Percentiles rank a stretch among this genome's conserved stretches.
phyloP scores from a whole-genome alignment of 441 rosid genomes.

The Syzygium syzygioides region DNA sequence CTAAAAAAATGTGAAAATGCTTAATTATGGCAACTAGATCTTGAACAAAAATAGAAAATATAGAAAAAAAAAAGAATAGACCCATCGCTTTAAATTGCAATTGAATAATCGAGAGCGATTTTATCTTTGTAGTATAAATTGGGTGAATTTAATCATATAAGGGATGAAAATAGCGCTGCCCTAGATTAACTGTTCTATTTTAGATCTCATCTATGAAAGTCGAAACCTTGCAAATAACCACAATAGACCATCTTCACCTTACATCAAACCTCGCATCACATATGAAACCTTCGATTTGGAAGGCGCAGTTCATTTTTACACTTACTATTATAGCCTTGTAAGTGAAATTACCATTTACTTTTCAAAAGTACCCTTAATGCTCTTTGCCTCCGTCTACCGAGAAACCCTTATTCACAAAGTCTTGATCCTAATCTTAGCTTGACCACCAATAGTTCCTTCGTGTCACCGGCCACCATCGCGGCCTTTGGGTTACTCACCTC shows the following conservation, averaged over 20 bases:
- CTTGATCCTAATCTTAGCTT: not conserved
- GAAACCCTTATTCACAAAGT: not conserved
- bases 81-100: not conserved
- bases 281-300: not conserved
- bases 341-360: not conserved
- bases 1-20: not conserved
- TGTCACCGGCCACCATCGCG: not conserved
- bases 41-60: not conserved
- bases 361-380: not conserved
- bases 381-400: not conserved
- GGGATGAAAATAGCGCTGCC: not conserved
- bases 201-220: not conserved
- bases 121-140: not conserved
- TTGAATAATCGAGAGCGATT: not conserved
- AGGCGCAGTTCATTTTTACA: not conserved
- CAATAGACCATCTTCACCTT: not conserved
- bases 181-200: not conserved
- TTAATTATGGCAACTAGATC: not conserved
- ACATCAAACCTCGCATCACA: not conserved
- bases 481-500: not conserved
- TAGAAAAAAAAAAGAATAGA: not conserved
- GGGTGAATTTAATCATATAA: not conserved
- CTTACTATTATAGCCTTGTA: not conserved
- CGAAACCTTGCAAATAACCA: not conserved
- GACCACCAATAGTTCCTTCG: not conserved